A percentile compares a stretch with the other conserved stretches of the same genome.
These are phyloP conservation scores for Chytriomyces hyalinus DNA, from an alignment of 192 early-diverging fungal species.

Conservation along the genomic window DNA sequence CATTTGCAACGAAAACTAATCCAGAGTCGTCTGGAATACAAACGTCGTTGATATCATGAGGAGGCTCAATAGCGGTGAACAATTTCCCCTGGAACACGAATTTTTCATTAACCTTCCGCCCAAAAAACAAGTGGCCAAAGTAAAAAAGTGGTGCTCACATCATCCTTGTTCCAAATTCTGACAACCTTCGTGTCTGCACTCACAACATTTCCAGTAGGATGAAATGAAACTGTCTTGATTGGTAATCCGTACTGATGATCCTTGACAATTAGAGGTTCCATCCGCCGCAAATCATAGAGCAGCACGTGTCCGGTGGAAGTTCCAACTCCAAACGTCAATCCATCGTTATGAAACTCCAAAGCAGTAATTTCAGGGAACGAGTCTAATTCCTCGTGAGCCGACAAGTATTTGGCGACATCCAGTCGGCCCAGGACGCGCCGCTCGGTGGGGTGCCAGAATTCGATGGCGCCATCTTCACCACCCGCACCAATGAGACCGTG, in stretches of 20 bases:
- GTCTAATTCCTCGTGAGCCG: slow-evolving; percentile 42
- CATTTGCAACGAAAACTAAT: slow-evolving; percentile 88
- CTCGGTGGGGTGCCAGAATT: slow-evolving; percentile 91
- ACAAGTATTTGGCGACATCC: slow-evolving; percentile 56
- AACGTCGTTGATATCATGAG: slow-evolving; percentile 92
- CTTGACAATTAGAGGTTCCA: slow-evolving; percentile 83
- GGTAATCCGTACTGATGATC: slow-evolving; percentile 98
- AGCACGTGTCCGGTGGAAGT: slow-evolving; percentile 90
- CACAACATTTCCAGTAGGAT: slow-evolving; percentile 80
- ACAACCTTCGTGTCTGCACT: slow-evolving; percentile 89
- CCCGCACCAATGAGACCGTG: slow-evolving; percentile 94
- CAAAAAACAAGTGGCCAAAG: slow-evolving; percentile 18
- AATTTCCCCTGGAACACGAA: slow-evolving; percentile 63
- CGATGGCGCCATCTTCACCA: slow-evolving; percentile 81
- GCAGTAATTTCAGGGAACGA: slow-evolving; percentile 70
- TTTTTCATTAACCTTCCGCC: not conserved
- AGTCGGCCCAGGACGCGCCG: slow-evolving; percentile 72
- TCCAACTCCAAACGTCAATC: slow-evolving; percentile 83
- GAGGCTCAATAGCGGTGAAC: slow-evolving; percentile 92
- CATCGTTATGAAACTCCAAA: slow-evolving; percentile 83
- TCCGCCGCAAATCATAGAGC: slow-evolving; percentile 90
- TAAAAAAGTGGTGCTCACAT: slow-evolving; percentile 41
- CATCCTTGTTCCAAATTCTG: slow-evolving; percentile 90
- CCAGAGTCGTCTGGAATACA: slow-evolving; percentile 81
- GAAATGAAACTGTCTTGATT: slow-evolving; percentile 84